These are phyloP conservation scores for Stemphylium vesicarium DNA, from an alignment of 2,329 filamentous ascomycete species.

Conservation along the genomic window DNA sequence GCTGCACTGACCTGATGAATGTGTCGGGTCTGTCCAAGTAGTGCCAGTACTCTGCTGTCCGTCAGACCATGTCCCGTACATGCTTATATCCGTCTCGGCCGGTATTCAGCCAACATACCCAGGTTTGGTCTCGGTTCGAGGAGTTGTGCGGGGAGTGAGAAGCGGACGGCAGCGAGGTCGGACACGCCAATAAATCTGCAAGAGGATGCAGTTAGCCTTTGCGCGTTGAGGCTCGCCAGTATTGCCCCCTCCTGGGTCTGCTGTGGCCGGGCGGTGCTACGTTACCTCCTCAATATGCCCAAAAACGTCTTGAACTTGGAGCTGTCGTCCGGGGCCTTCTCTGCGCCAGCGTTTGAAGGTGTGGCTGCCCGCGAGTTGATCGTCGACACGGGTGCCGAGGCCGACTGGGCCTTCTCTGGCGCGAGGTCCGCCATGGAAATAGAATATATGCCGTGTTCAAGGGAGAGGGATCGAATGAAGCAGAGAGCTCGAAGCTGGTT, in stretches of 20 bases:
- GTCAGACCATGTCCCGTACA: constrained; percentile 27
- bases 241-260: background rate
- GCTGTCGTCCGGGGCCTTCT: constrained; percentile 74
- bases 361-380: constrained; percentile 45
- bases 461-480: background rate
- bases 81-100: background rate
- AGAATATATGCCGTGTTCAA: constrained; percentile 9
- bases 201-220: constrained; percentile 18
- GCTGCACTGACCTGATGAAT: constrained; percentile 66
- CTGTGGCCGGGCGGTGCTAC: constrained; percentile 9
- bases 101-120: constrained; percentile 53
- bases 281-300: constrained; percentile 83
- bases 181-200: constrained; percentile 90
- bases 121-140: constrained; percentile 96
- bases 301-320: constrained; percentile 91
- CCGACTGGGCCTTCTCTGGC: constrained; percentile 33
- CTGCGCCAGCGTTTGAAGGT: constrained; percentile 45
- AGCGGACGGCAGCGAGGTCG: constrained; percentile 93
- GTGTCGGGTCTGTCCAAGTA: constrained; percentile 95
- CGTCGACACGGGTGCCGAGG: constrained; percentile 38
- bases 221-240: constrained; percentile 2
- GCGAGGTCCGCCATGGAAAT: constrained; percentile 42
- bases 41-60: constrained; percentile 85
- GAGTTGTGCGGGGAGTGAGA: constrained; percentile 93
- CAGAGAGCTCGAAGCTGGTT: background rate